Evolutionary conservation across 805 yeast genomes (phyloP), one percentile per base, ranked within the genome.

Genomic region (Pichia cephalocereana): DNA sequence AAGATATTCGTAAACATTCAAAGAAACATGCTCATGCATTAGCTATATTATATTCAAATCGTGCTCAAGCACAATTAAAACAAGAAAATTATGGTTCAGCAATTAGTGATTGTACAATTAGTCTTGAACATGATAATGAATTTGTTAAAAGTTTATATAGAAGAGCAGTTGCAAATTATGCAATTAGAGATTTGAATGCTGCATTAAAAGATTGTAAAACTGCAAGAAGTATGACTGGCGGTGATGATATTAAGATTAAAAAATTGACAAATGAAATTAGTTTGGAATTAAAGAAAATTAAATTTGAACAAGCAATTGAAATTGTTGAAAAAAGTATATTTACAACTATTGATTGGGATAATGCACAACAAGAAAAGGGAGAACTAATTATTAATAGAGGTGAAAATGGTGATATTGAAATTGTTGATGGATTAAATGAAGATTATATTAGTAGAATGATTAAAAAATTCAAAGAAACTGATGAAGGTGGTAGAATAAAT

Each of bases 41-140:
- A 19, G 78, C 86, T 2, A 74, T 82, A 32, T 80, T 83, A 53
- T 87, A 72, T 61, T 82, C 96, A 10, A 91, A 91, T 66, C 74
- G 96, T 54, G 96, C 98, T 0, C 89, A 88, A 62, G 96, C 88
- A 1, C 83, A 89, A 56, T 79, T 91, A 60, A 86, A 88, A 58
- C 64, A 82, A 48, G 99, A 91, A 63, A 83, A 82, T 57, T 90
- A 83, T 63, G 98, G 96, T 4, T 71, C 79, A 46, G 95, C 96
- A 0, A 75, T 90, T 3, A 70, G 65, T n/a, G 96, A 90, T 63
- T 82, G 95, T 56, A 76, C 81, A 34, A 67, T 69, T 41, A 86
- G 97, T 2, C 72, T 93, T 41, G 75, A 72, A 43, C 58, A 82
- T 10, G 88, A 91, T 60, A 75, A 81, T 1, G 61, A 68, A 18